Base-by-base conservation (phyloP, 2,329 filamentous ascomycete genomes). In the Sclerotinia minor region DNA sequence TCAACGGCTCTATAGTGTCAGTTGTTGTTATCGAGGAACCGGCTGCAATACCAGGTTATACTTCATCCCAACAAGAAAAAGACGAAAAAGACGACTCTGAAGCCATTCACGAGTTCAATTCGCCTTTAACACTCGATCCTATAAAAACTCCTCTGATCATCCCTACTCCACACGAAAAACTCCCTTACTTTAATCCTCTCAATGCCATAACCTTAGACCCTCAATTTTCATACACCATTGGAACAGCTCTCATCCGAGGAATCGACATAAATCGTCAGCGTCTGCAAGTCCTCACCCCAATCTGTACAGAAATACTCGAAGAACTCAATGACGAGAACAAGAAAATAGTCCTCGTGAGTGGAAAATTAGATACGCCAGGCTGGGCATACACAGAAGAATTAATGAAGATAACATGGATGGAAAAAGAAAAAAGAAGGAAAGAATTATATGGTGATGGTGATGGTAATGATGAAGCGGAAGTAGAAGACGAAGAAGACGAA, bases 1-100 rank as follows among this genome's bases (percentile, higher is more conserved):
- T 94, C 54, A 88, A 91, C 71, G 91, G 91, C 21, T 85, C 85
- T n/a, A 76, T 93, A 0, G 79, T 94, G 0, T 88, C 90, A 0
- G 80, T 91, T 8, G 85, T 92, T 0, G 82, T 76, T 41, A 79
- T 91, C 9, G 85, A 90, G 64, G 82, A 83, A 29, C 69, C 76
- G 0, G 76, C 76, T 29, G 86, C 86, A 2, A 84, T 88, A 66
- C 77, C 80, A 13, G 75, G 76, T 15, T 72, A 80, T 65, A 44
- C 66, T 2, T 26, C 38, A 19, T n/a, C 45, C 35, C 49, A 57
- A 4, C 26, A 64, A 26, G 65, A 67, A 4, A 19, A 64, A 5
- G 59, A 54, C 5, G 32, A 67, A 5, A 35, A 47, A 4, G 32
- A 52, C 29, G 32, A 55, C 15, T n/a, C 60, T 11, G 54, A 50